Conservation (phyloP, 2,329 filamentous ascomycete genomes). For the Aureobasidium vineae region DNA sequence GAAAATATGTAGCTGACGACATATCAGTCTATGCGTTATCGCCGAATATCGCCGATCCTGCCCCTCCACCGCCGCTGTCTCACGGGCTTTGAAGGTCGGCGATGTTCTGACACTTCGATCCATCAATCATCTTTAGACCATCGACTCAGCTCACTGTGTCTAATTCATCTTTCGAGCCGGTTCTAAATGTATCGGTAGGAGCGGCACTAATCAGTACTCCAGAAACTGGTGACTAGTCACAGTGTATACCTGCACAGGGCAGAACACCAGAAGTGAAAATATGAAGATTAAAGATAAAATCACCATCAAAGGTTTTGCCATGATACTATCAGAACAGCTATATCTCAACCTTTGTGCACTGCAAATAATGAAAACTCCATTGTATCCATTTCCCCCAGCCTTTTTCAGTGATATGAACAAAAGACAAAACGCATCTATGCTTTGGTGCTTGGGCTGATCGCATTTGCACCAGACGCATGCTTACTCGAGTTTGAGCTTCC, state of each 20-base stretch:
- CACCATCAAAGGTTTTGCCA: background rate
- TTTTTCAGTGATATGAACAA: background rate
- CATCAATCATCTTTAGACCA: background rate
- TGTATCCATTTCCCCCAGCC: background rate
- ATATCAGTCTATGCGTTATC: background rate
- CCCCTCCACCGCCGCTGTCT: background rate
- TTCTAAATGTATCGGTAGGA: background rate
- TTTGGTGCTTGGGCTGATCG: conserved; percentile 6
- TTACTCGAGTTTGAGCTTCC: conserved; percentile 16
- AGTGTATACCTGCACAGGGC: background rate
- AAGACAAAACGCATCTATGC: background rate
- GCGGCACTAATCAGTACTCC: too few relatives aligned
- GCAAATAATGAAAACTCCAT: background rate
- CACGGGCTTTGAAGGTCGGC: background rate
- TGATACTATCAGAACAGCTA: background rate
- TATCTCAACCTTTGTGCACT: too few relatives aligned
- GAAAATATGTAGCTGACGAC: conserved; percentile 16
- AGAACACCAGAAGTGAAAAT: too few relatives aligned
- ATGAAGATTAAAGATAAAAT: background rate
- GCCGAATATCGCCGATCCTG: conserved; percentile 21
- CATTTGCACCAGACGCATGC: conserved; percentile 20
- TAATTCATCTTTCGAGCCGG: background rate
- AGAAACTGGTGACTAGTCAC: background rate
- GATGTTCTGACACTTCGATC: background rate
- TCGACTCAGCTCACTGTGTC: background rate